phyloP scores from a whole-genome alignment of 805 yeast species.

The Candida tallmaniae region DNA sequence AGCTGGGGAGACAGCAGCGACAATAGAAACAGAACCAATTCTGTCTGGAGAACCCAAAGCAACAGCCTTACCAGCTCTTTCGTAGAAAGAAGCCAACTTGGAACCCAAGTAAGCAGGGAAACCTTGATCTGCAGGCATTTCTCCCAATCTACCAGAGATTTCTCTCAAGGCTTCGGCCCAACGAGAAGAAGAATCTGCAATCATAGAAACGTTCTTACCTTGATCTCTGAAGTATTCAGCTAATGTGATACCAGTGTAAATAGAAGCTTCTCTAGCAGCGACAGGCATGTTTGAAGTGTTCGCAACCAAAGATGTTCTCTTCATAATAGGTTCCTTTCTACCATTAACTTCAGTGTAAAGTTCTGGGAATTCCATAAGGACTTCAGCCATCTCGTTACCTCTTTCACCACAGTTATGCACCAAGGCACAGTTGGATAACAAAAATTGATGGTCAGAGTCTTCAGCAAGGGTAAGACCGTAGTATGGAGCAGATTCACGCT shows the following conservation, averaged over 20 bases:
- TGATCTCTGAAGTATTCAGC: constrained; percentile 99
- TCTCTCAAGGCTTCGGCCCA: constrained; percentile 99
- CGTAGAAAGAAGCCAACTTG: constrained; percentile 96
- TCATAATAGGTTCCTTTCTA: constrained; percentile 97
- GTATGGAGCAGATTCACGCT: constrained; percentile 28
- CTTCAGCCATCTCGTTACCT: constrained; percentile 99
- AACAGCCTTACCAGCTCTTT: constrained; percentile 97
- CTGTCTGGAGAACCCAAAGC: constrained; percentile 97
- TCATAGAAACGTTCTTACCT: constrained; percentile 98
- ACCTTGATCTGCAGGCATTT: constrained; percentile 99
- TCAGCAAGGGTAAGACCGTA: constrained; percentile 40
- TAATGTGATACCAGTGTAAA: constrained; percentile 96
- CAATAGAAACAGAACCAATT: constrained; percentile 95
- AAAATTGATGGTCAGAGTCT: constrained; percentile 38
- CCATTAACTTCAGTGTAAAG: constrained; percentile 87
- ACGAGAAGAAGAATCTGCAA: constrained; percentile 99
- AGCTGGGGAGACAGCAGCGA: constrained; percentile 99
- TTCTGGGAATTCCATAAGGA: constrained; percentile 99
- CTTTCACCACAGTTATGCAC: constrained; percentile 70
- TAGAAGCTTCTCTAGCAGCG: constrained; percentile 99
- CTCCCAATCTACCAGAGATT: constrained; percentile 99
- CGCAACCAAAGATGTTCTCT: constrained; percentile 97
- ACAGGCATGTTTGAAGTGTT: constrained; percentile 99
- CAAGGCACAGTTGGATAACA: constrained; percentile 33
- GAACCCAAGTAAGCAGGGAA: constrained; percentile 99